phyloP scores from a whole-genome alignment of 192 early-diverging fungal species.

The Ramicandelaber brevisporus region DNA sequence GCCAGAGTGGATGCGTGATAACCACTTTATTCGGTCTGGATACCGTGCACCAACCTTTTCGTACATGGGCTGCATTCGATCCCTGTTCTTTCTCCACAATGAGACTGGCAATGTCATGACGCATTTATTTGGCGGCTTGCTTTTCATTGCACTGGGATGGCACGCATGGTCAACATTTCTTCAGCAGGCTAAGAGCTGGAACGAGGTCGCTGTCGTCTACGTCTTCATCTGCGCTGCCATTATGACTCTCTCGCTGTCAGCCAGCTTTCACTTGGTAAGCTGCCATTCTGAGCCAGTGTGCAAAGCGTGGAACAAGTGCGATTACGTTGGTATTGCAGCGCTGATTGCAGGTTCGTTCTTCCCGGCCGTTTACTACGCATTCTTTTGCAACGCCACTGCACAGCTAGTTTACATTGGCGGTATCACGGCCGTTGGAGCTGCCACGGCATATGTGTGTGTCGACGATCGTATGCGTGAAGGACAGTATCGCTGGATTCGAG shows the following conservation, averaged over 20 bases:
- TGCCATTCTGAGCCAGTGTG: conserved; percentile 56
- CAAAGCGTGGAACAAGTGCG: conserved; percentile 58
- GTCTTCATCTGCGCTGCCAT: conserved; percentile 51
- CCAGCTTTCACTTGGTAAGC: conserved; percentile 51
- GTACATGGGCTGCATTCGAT: conserved; percentile 42
- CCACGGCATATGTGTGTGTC: conserved; percentile 34
- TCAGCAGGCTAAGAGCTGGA: conserved; percentile 21
- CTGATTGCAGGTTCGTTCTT: conserved; percentile 36
- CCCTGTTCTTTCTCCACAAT: conserved; percentile 68
- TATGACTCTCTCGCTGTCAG: conserved; percentile 51
- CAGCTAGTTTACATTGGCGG: conserved; percentile 25
- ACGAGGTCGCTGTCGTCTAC: conserved; percentile 42
- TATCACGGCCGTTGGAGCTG: conserved; percentile 30
- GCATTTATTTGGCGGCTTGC: conserved; percentile 46
- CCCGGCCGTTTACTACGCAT: conserved; percentile 20
- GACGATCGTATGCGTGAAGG: conserved; percentile 37
- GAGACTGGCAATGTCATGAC: conserved; percentile 83
- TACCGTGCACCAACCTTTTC: conserved; percentile 58
- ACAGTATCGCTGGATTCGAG: conserved; percentile 53
- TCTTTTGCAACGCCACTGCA: conserved; percentile 27
- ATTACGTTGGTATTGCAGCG: conserved; percentile 74
- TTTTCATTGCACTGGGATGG: conserved; percentile 23
- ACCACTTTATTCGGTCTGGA: conserved; percentile 46
- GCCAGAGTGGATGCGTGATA: conserved; percentile 66
- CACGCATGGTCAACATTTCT: conserved; percentile 16